phyloP scores from a whole-genome alignment of 352 stramenopile species.

The Pythium phragmiticola region DNA sequence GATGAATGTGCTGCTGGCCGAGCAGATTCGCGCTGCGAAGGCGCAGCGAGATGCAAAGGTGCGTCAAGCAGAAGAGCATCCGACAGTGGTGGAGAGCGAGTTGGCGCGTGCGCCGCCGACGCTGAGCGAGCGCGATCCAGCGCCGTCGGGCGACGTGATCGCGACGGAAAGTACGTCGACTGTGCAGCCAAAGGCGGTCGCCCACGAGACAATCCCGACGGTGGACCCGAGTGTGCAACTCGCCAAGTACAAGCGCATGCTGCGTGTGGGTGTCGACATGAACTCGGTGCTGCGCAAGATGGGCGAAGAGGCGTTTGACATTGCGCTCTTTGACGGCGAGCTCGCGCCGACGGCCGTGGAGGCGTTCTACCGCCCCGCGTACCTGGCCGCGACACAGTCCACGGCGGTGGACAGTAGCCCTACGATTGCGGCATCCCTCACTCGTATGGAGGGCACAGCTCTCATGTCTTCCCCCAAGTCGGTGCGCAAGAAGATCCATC shows the following conservation, averaged over 20 bases:
- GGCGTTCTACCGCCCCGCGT: conserved; percentile 9
- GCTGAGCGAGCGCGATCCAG: no score
- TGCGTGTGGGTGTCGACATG: conserved; percentile 2
- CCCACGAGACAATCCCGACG: no score
- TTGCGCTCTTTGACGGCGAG: neutral
- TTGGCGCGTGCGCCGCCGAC: no score
- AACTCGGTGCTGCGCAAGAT: conserved; percentile 16
- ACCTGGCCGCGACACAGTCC: neutral
- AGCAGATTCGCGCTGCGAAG: neutral
- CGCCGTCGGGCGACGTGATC: no score
- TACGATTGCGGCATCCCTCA: no score
- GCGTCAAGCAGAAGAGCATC: no score
- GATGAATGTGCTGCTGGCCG: neutral
- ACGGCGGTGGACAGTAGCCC: neutral
- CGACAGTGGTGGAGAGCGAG: no score
- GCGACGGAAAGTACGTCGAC: no score
- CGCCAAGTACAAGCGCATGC: conserved; percentile 20
- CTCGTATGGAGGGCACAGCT: neutral
- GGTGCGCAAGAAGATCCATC: conserved; percentile 4
- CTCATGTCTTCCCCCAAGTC: neutral
- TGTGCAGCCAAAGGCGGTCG: neutral
- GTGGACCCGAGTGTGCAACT: neutral
- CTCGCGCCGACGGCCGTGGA: neutral
- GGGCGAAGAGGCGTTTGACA: conserved; percentile 15
- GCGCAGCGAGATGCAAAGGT: no score